phyloP scores from a whole-genome alignment of 1,139 yeast species.

The Blastobotrys indianensis region DNA sequence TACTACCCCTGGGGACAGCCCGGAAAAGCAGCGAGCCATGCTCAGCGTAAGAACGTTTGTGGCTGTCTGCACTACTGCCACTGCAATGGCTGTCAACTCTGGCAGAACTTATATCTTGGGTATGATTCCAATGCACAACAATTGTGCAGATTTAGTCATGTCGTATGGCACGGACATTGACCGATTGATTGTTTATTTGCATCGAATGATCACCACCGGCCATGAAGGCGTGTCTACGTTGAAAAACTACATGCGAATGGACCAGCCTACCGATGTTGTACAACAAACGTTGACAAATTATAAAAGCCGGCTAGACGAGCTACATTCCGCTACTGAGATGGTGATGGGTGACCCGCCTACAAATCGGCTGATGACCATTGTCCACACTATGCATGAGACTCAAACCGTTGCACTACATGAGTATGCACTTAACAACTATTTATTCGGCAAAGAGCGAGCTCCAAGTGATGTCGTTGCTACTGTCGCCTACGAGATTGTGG shows the following conservation, averaged over 20 bases:
- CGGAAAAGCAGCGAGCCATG: background rate
- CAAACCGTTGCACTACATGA: conserved; percentile 10
- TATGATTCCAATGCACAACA: background rate
- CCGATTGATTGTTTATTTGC: background rate
- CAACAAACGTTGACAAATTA: background rate
- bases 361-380: background rate
- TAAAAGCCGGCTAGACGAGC: background rate
- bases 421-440: conserved; percentile 1
- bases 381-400: background rate
- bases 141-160: background rate
- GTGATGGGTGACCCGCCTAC: background rate
- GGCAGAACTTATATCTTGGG: background rate
- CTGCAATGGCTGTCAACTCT: conserved; percentile 6
- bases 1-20: background rate
- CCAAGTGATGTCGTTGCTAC: conserved; percentile 34
- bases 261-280: background rate
- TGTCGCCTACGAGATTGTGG: conserved; percentile 3
- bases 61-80: background rate
- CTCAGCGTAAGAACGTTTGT: background rate
- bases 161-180: background rate
- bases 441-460: conserved; percentile 21
- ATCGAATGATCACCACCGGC: background rate
- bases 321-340: background rate
- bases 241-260: background rate
- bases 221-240: background rate